Base-by-base conservation (phyloP, 495 filamentous ascomycete species). In the Aspergillus panamensis region DNA sequence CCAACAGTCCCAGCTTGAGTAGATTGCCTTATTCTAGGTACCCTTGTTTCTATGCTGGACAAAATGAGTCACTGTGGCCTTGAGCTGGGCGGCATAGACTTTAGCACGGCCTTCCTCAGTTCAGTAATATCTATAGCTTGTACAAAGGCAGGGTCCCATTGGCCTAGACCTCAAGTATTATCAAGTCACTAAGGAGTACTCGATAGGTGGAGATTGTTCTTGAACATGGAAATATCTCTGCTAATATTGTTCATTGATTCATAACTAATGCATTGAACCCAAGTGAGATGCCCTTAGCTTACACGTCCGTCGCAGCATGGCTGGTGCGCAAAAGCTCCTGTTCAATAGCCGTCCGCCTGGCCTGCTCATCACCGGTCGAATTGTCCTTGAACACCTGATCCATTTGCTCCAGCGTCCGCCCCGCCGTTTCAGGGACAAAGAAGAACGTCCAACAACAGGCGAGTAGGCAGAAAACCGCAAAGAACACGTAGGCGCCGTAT, bases 371-470 rank as follows among this genome's bases (percentile, higher is more conserved):
- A 50, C 69, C 73, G 52, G 66, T 77, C 13, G 66, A 70, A 21
- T 73, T 77, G 52, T 80, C 77, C 55, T 75, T 77, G 66, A 80
- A 79, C 8, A 80, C 69, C 17, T 74, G 67, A 35, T 85, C 82
- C 67, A 85, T 80, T 55, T 85, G 80, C 61, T 82, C 80, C 29
- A 86, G 71, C 0, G 79, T 83, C 21, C 80, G 73, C 0, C 82
- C 84, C 55, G 78, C 82, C 0, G 84, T 83, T 59, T 85, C 82
- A 1, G 81, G 81, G 0, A 84, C 76, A 53, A 82, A 80, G 59
- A 77, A 77, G 51, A 61, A 81, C 0, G 78, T 77, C 78, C 80
- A 84, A 8, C 81, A 53, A 14, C 77, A 69, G 4, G 79, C 71
- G 4, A 84, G 69, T 12, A 82, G 47, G 66, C 83, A 84, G 69